Percentiles rank a stretch among this genome's conserved stretches.
phyloP scores from a whole-genome alignment of 768 basidiomycete genomes.

The Atractiella rhizophila region DNA sequence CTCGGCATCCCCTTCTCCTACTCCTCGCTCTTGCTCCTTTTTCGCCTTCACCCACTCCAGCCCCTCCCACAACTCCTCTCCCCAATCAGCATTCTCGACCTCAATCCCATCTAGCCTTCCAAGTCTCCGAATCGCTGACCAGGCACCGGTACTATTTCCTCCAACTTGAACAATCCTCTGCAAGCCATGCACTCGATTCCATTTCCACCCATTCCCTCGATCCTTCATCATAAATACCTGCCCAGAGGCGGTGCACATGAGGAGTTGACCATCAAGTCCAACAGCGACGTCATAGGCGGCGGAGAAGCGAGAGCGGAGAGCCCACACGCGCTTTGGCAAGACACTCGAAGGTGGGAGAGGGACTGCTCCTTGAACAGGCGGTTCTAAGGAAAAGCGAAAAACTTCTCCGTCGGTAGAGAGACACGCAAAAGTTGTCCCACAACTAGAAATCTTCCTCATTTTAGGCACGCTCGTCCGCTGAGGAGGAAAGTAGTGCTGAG shows the following conservation, averaged over 20 bases:
- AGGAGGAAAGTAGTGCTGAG: neutral
- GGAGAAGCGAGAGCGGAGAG: conserved; percentile 58
- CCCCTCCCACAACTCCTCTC: conserved; percentile 4
- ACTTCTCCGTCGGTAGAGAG: too few species aligned
- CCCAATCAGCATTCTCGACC: neutral
- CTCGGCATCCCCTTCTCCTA: neutral
- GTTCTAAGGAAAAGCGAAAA: neutral
- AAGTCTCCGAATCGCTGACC: conserved; percentile 41
- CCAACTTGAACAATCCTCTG: conserved; percentile 69
- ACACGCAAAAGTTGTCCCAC: too few species aligned
- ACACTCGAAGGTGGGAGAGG: conserved; percentile 1
- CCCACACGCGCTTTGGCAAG: conserved; percentile 77
- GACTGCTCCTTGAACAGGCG: neutral
- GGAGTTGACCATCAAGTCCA: conserved; percentile 60
- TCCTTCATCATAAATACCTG: conserved; percentile 60
- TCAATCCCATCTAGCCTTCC: conserved; percentile 8
- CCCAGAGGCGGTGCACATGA: conserved; percentile 80
- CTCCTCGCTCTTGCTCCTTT: too few species aligned
- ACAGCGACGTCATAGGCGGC: conserved; percentile 71
- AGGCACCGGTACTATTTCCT: conserved; percentile 64
- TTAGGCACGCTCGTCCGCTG: neutral
- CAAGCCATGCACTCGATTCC: conserved; percentile 48
- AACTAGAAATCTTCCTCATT: too few species aligned
- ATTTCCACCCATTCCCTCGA: conserved; percentile 30
- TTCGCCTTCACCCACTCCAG: too few species aligned